These are phyloP conservation scores for Fusarium drepaniforme DNA, from an alignment of 2,329 filamentous ascomycete genomes.

Conservation along the genomic window DNA sequence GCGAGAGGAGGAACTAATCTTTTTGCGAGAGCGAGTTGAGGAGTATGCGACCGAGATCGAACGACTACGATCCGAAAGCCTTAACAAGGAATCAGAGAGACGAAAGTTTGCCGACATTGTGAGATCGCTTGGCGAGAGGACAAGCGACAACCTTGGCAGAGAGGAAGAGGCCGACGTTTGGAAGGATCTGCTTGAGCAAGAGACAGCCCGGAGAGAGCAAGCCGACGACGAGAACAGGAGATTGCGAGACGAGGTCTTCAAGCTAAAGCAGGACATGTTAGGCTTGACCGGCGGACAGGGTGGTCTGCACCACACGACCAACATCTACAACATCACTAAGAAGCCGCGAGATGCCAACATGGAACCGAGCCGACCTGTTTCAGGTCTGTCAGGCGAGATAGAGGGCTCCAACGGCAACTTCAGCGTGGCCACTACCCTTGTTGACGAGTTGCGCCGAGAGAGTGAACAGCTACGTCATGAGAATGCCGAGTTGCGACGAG, in stretches of 20 bases:
- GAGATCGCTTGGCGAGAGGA: conserved; percentile 63
- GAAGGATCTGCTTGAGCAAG: conserved; percentile 94
- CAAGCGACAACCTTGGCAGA: conserved; percentile 61
- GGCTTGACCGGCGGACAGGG: conserved; percentile 52
- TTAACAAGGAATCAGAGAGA: conserved; percentile 87
- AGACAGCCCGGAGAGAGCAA: conserved; percentile 89
- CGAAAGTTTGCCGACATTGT: conserved; percentile 87
- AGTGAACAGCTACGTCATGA: conserved; percentile 87
- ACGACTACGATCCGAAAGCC: conserved; percentile 80
- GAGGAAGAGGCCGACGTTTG: conserved; percentile 85
- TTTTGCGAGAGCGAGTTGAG: conserved; percentile 86
- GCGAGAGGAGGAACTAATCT: conserved; percentile 87
- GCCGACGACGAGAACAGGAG: conserved; percentile 89
- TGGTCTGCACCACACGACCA: conserved; percentile 69
- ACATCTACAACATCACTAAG: conserved; percentile 74
- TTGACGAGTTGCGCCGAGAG: conserved; percentile 80
- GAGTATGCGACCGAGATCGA: conserved; percentile 88
- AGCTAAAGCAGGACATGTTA: conserved; percentile 72
- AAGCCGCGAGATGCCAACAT: conserved; percentile 61
- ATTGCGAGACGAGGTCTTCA: conserved; percentile 86
- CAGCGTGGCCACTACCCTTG: conserved; percentile 73
- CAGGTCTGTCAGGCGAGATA: conserved; percentile 62
- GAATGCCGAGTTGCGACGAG: conserved; percentile 90
- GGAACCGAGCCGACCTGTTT: conserved; percentile 63
- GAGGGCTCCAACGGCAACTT: conserved; percentile 65